A percentile compares a stretch with the other conserved stretches of the same genome.
phyloP scores from a whole-genome alignment of 2,329 filamentous ascomycete genomes.

The Trichothecium roseum region DNA sequence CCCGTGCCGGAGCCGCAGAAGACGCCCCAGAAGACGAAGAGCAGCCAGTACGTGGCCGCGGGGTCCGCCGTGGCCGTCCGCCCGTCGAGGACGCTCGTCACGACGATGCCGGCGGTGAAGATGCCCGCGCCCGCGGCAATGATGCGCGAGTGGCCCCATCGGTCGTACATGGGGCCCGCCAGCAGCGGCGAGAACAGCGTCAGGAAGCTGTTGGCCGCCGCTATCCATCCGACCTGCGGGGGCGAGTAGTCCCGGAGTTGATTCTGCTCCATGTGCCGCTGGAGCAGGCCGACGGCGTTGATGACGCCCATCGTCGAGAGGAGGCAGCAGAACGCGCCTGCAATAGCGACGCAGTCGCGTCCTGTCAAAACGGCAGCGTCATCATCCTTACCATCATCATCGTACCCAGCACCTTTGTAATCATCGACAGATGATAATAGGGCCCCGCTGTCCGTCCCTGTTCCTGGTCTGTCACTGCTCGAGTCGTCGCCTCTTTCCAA shows the following conservation, averaged over 20 bases:
- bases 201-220: conserved; percentile 5
- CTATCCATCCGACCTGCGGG: conserved; percentile 6
- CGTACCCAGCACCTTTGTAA: too few species aligned
- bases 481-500: too few species aligned
- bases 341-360: conserved; percentile 2
- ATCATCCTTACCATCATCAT: background rate
- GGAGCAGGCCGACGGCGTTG: conserved; percentile 5
- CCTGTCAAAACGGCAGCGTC: background rate
- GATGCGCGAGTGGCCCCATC: conserved; percentile 4
- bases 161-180: conserved; percentile 6
- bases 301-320: conserved; percentile 3
- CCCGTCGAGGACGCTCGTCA: conserved; percentile 4
- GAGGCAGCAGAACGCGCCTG: conserved; percentile 2
- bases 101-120: conserved; percentile 3
- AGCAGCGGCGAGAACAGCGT: conserved; percentile 4
- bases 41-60: background rate
- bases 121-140: background rate
- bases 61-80: background rate
- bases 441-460: too few species aligned
- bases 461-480: too few species aligned
- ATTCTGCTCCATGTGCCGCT: conserved; percentile 4
- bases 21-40: conserved; percentile 5
- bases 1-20: conserved; percentile 5
- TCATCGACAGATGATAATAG: too few species aligned
- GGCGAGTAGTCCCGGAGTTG: conserved; percentile 4